Conservation (phyloP, 225 moss, liverwort and hornwort genomes). For the Bryoerythrophyllum caledonicum region DNA sequence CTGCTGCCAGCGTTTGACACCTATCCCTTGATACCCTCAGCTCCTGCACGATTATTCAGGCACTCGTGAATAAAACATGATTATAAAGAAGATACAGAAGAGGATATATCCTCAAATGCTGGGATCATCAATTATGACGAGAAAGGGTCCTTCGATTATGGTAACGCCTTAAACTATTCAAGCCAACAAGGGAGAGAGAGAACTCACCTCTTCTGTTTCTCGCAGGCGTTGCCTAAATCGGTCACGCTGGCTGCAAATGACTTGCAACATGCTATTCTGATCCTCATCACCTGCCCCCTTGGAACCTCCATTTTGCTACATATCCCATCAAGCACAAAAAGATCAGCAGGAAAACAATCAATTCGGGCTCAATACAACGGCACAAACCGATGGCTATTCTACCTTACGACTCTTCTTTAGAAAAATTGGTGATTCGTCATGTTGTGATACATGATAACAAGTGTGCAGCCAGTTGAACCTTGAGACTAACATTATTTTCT, state of each 20-base stretch:
- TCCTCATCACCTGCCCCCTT: constrained; percentile 77
- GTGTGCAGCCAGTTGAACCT: neutral
- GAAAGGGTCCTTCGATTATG: constrained; percentile 8
- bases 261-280: constrained; percentile 86
- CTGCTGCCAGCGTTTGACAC: constrained; percentile 77
- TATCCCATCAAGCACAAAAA: constrained; percentile 12
- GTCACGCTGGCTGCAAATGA: constrained; percentile 97
- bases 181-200: neutral
- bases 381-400: constrained; percentile 3
- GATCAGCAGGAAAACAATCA: neutral
- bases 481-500: constrained; percentile 5
- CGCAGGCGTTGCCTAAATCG: constrained; percentile 91
- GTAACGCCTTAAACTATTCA: constrained; percentile 5
- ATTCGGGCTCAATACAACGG: neutral
- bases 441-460: neutral
- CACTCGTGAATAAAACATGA: constrained; percentile 1
- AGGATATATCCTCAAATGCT: neutral
- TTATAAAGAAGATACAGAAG: neutral
- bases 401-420: neutral
- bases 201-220: constrained; percentile 80
- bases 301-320: constrained; percentile 51
- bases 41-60: constrained; percentile 53
- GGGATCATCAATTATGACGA: constrained; percentile 4
- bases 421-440: neutral
- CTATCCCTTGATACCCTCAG: constrained; percentile 75